Conservation (phyloP, 345 rosid species). For the Syzygium aromaticum region DNA sequence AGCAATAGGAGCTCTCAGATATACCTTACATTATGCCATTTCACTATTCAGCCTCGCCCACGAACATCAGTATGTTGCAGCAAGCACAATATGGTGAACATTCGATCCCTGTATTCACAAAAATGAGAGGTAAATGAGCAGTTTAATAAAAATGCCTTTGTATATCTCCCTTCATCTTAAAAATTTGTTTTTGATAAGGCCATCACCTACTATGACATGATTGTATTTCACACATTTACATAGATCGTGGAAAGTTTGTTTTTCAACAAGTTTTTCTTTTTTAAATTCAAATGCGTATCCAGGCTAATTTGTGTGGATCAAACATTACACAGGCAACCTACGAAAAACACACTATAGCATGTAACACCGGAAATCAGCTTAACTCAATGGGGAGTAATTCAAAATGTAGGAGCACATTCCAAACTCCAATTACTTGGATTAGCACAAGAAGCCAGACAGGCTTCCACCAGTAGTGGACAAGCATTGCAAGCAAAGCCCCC, state of each 20-base stretch:
- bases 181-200: neutral
- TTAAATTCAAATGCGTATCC: neutral
- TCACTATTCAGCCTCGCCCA: conserved; percentile 35
- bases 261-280: neutral
- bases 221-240: neutral
- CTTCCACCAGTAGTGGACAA: neutral
- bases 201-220: neutral
- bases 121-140: neutral
- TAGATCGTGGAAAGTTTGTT: neutral
- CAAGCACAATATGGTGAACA: neutral
- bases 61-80: neutral
- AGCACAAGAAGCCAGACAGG: neutral
- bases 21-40: conserved; percentile 64
- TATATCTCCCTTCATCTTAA: neutral
- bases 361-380: neutral
- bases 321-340: neutral
- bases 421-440: neutral
- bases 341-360: neutral
- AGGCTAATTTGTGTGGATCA: neutral
- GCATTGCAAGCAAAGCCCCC: neutral
- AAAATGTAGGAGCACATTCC: neutral
- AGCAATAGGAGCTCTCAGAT: neutral
- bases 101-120: neutral
- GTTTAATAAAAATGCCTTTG: neutral
- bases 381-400: neutral